phyloP scores from a whole-genome alignment of 129 eudicot genomes.

The Oenanthe sinensis region DNA sequence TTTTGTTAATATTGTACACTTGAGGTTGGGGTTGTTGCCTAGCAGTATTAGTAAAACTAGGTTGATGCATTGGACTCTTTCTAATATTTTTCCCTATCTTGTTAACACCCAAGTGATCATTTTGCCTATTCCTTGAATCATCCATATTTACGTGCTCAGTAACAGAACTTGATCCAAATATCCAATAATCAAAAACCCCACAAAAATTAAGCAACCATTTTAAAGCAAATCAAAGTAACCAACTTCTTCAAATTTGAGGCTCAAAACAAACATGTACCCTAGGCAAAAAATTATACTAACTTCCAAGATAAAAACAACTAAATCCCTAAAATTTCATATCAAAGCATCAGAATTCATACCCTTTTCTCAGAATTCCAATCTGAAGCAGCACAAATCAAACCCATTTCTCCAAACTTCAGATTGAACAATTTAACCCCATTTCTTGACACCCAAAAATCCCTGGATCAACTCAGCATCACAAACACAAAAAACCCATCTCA shows the following conservation, averaged over 20 bases:
- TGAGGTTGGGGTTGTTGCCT: constrained; percentile 91
- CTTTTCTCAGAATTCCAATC: background rate
- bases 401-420: background rate
- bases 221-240: constrained; percentile 13
- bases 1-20: constrained; percentile 89
- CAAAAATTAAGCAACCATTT: constrained; percentile 14
- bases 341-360: constrained; percentile 9
- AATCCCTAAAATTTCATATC: background rate
- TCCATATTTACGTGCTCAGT: constrained; percentile 28
- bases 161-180: constrained; percentile 3
- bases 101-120: constrained; percentile 80
- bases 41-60: constrained; percentile 51
- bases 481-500: background rate
- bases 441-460: background rate
- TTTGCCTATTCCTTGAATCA: constrained; percentile 50
- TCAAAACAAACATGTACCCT: constrained; percentile 14
- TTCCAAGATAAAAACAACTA: background rate
- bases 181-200: constrained; percentile 16
- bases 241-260: constrained; percentile 11
- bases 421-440: background rate
- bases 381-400: background rate
- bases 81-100: constrained; percentile 82
- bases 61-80: constrained; percentile 84
- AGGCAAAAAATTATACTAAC: constrained; percentile 1
- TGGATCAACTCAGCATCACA: background rate